Evolutionary conservation across 2,329 filamentous ascomycete genomes (phyloP).

Genomic region (Xylariaceae sp.): DNA sequence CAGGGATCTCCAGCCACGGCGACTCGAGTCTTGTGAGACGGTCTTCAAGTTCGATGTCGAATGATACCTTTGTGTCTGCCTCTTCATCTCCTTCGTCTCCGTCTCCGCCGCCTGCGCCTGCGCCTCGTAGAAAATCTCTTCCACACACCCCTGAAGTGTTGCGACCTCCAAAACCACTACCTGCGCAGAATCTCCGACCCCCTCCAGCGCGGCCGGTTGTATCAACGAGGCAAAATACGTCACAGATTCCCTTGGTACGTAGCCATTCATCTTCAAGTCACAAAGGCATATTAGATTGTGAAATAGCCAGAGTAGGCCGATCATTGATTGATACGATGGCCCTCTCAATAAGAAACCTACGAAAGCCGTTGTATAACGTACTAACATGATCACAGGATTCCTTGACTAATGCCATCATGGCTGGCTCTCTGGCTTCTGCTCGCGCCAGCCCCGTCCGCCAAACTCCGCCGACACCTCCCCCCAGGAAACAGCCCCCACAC

Average conservation of each 20-base stretch:
- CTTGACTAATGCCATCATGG: constrained; percentile 72
- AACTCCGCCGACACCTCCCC: constrained; percentile 42
- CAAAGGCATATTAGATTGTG: no score
- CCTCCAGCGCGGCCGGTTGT: constrained; percentile 10
- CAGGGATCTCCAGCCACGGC: no score
- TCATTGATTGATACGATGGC: no score
- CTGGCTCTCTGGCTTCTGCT: constrained; percentile 68
- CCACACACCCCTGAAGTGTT: constrained; percentile 17
- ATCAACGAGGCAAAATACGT: constrained; percentile 19
- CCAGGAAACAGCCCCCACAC: constrained; percentile 47
- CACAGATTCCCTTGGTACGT: constrained; percentile 46
- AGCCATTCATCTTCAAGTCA: no score
- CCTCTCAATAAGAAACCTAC: no score
- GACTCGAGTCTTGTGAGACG: constrained; percentile 3
- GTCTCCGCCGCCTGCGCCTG: constrained; percentile 31
- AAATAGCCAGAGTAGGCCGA: no score
- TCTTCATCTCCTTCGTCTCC: constrained; percentile 38
- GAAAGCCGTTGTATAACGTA: no score
- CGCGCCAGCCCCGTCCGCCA: constrained; percentile 42
- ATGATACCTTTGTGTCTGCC: constrained; percentile 46
- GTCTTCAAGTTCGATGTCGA: constrained; percentile 38
- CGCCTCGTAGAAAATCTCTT: constrained; percentile 21
- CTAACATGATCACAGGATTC: constrained; percentile 40
- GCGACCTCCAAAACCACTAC: constrained; percentile 17
- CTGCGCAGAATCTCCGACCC: constrained; percentile 7